Percentiles rank a stretch among this genome's conserved stretches.
Conservation (phyloP, 2,329 filamentous ascomycete genomes). For the Botrytis paeoniae region DNA sequence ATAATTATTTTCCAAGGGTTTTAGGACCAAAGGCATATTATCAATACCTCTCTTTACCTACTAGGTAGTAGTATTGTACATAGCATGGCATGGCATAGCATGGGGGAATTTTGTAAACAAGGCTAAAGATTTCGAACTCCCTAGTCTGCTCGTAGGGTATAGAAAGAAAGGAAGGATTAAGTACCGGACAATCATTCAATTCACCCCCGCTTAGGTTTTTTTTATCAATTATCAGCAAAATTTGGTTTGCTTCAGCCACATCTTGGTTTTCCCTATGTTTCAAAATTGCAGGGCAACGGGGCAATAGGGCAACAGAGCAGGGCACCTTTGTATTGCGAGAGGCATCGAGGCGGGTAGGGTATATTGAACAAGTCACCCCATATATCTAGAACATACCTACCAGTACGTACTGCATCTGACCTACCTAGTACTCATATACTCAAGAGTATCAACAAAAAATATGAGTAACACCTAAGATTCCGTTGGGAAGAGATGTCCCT, state of each 20-base stretch:
- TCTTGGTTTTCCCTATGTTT: background rate
- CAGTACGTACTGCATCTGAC: background rate
- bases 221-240: background rate
- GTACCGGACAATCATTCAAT: background rate
- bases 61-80: background rate
- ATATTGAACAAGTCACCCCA: background rate
- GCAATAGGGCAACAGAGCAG: background rate
- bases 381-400: background rate
- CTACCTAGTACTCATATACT: background rate
- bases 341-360: background rate
- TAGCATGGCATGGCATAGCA: background rate
- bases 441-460: background rate
- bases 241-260: conserved; percentile 1
- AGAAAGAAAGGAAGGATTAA: background rate
- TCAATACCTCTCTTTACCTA: background rate
- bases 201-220: background rate
- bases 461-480: background rate
- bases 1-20: background rate
- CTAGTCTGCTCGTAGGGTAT: background rate
- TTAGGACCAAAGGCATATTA: background rate
- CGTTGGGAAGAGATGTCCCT: background rate
- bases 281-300: background rate
- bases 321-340: background rate
- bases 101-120: background rate
- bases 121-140: conserved; percentile 2